Evolutionary conservation across 305 asterid genomes (phyloP), one percentile per base, ranked within the genome.

Genomic region (Striga hermonthica): DNA sequence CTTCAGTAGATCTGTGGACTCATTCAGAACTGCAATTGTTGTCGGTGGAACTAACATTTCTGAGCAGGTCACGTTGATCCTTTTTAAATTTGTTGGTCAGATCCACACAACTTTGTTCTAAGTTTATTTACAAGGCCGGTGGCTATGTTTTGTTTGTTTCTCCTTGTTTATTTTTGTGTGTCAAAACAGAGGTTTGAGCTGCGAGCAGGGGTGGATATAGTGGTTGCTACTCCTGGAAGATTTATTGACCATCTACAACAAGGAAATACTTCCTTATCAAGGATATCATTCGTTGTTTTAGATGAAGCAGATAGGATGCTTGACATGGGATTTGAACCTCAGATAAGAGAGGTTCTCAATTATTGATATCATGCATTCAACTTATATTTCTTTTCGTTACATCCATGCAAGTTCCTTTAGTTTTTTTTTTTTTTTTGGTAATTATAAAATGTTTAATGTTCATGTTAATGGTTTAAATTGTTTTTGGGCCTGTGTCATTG

Each of bases 271-370:
- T 80, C 84, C 56, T 74, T 89, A 66, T 77, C 85, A 22, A 82
- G 95, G 74, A 82, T 83, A 43, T 74, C 93, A 31, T 89, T 79
- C 81, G 74, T 89, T 74, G 86, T 85, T 72, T 75, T 89, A 74
- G 96, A 89, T 72, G 96, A 89, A 71, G 96, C 96, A 73, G 96
- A 89, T 66, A 79, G 96, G 66, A 86, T 89, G 96, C 93, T 89
- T 60, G 95, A 89, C 79, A 84, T 89, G 93, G 96, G 96, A 69
- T 89, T 89, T 79, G 96, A 89, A 80, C 91, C 92, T 72, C 93
- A 89, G 82, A 89, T 89, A 79, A 83, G 88, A 85, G 95, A 89
- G 92, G 96, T 86, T 61, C 58, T 34, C 7, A 31, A 8, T 34
- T 67, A 73, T 50, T 62, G 11, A 31, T 37, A 39, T 57, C 63